phyloP scores from a whole-genome alignment of 2,329 filamentous ascomycete genomes.

The Arthrocladium fulminans region DNA sequence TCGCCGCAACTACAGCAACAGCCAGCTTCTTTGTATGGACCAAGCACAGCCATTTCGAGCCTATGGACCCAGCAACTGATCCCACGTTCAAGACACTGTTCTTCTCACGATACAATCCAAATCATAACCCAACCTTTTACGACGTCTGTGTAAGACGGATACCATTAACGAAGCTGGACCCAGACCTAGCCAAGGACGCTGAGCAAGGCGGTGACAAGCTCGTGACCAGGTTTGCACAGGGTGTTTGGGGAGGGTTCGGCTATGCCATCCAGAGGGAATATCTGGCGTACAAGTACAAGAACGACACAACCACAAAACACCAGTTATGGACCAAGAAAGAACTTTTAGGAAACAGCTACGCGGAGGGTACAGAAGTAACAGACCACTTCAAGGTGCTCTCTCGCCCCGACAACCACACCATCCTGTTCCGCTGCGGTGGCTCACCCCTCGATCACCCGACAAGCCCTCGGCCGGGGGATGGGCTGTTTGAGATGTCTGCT shows the following conservation, averaged over 20 bases:
- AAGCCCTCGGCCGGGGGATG: conserved; percentile 51
- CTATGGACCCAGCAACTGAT: conserved; percentile 51
- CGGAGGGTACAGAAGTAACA: conserved; percentile 54
- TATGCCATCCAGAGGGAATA: conserved; percentile 32
- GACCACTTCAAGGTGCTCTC: conserved; percentile 66
- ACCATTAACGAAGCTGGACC: conserved; percentile 54
- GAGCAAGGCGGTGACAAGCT: conserved; percentile 49
- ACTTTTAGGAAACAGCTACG: conserved; percentile 49
- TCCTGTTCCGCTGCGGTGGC: conserved; percentile 58
- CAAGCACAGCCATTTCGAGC: conserved; percentile 45
- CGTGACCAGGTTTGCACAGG: conserved; percentile 57
- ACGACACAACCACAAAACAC: conserved; percentile 26
- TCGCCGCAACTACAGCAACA: conserved; percentile 41
- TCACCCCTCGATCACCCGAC: conserved; percentile 46
- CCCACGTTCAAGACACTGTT: conserved; percentile 51
- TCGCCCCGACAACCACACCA: conserved; percentile 47
- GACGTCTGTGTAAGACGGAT: conserved; percentile 58
- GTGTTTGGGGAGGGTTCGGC: conserved; percentile 56
- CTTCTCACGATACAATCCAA: conserved; percentile 54
- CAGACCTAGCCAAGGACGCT: conserved; percentile 46
- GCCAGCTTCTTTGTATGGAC: conserved; percentile 46
- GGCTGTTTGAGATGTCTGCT: conserved; percentile 57
- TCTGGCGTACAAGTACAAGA: conserved; percentile 18
- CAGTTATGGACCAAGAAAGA: conserved; percentile 55
- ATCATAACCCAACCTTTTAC: conserved; percentile 53